Base-by-base conservation (phyloP, 1,284 basidiomycete genomes). In the Fomitiporia mediterranea region DNA sequence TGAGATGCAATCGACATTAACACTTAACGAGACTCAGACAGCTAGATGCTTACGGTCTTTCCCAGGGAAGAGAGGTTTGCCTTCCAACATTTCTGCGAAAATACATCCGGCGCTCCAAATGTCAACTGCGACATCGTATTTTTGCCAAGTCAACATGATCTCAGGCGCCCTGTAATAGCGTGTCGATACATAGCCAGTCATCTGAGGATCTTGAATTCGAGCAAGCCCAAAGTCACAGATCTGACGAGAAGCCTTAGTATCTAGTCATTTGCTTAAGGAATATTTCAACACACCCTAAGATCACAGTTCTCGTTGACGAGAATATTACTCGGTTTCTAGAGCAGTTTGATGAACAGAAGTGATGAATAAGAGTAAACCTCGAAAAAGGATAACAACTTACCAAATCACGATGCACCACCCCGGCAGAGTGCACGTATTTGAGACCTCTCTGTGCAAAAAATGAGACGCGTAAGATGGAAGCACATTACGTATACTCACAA, bases 121-220 rank as follows among this genome's bases (percentile, higher is more conserved):
- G 69, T 98, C 96, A 60, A 98, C 95, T 62, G 94, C 97, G 55
- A 98, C 96, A 71, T 99, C 97, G 77, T 99, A 99, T 76, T 99
- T 99, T 72, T 99, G 96, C 97, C 97, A 99, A 46, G 96, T 99
- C 68, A 99, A 82, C 97, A 99, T 99, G 76, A 99, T 99, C 73
- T 99, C 96, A 5, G 96, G 96, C 2, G 96, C 97, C 54, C 97
- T 89, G 73, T 99, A 99, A 76, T 99, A 99, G 65, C 97, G 82
- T 57, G 96, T 99, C 60, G 95, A 98, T 62, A 99, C 96, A 70
- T 99, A 99, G 60, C 97, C 97, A 3, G 97, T 99, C 97, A 99
- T 99, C 72, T 99, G 97, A 6, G 96, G 96, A 71, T 99, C 97
- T 72, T 94, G 92, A 62, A 90, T 93, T 57, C 96, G 89, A 17